Base-by-base conservation (phyloP, 441 rosid genomes). In the Flueggea neowawraea region DNA sequence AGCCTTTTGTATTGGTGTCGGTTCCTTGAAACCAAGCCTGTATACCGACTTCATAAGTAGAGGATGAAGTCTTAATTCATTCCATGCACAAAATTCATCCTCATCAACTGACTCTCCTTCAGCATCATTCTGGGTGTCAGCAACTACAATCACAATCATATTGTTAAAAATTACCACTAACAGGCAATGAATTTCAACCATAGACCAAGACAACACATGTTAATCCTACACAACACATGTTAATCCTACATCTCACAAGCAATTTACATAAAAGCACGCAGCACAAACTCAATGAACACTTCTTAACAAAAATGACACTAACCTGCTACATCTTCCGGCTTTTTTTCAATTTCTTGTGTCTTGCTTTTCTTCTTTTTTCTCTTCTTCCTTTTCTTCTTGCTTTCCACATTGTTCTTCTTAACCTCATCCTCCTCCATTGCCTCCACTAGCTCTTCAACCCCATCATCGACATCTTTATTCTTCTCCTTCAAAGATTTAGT, bases 1-100 rank as follows among this genome's bases (percentile, higher is more conserved):
- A 69, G 95, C 87, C 76, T 82, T 86, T 66, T 95, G 99, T 72
- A 94, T 89, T 16, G 89, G 78, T 54, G 97, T 91, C 16, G 99
- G 99, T 75, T 94, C 88, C 81, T 80, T 89, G 80, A 91, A 91
- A 32, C 90, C 89, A 57, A 94, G 91, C 67, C 76, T 77, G 67
- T 50, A 68, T 72, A 94, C 82, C 54, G 96, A 81, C 69, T 80
- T 85, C 94, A 87, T 84, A 66, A 94, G 81, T 57, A 63, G 53
- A 61, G 96, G 91, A 78, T 94, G 96, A 54, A 94, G 86, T 71
- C 99, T 86, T 78, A 91, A 73, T 63, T 78, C 85, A 81, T 75
- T 79, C 99, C 99, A 94, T 51, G 82, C 90, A 82, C 72, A 49
- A 71, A 71, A 89, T 54, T 94, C 93, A 54, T 77, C 64, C 69